A percentile compares a stretch with the other conserved stretches of the same genome.
Evolutionary conservation across 768 basidiomycete species (phyloP).

Genomic region (Termitomyces sp.): DNA sequence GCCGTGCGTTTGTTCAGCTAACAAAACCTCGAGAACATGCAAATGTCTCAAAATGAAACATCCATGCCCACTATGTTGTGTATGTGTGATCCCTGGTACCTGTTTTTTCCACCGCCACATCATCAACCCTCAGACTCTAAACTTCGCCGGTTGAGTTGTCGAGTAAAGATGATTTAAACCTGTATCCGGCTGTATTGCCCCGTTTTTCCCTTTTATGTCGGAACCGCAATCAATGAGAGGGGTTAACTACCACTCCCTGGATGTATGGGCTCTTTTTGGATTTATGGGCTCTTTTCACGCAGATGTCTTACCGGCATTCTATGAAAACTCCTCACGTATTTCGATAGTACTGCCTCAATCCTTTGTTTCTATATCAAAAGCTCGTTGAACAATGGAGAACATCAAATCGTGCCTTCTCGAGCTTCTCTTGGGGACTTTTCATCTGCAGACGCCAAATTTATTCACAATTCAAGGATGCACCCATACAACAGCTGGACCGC

Average conservation of each 20-base stretch:
- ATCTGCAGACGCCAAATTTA: not conserved
- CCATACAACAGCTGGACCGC: constrained; percentile 39
- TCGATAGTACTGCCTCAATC: not conserved
- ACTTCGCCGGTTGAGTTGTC: not conserved
- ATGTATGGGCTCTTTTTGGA: not conserved
- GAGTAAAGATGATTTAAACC: not conserved
- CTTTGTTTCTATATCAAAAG: constrained; percentile 2
- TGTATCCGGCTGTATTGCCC: not conserved
- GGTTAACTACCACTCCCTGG: not conserved
- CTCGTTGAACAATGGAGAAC: not conserved
- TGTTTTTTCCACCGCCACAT: not conserved
- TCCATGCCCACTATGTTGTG: not conserved
- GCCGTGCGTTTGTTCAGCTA: not conserved
- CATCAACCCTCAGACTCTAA: not conserved
- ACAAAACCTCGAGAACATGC: not conserved
- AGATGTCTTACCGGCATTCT: not conserved
- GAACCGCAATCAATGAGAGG: not conserved
- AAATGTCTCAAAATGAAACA: constrained; percentile 1
- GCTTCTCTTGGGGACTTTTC: not conserved
- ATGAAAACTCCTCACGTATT: too few relatives aligned
- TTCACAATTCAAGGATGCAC: constrained; percentile 19
- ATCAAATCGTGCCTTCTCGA: not conserved
- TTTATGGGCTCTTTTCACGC: not conserved
- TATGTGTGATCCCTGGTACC: not conserved
- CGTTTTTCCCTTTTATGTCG: not conserved